Base-by-base conservation (phyloP, 805 yeast genomes). In the Kodamaea hsintzibuensis region DNA sequence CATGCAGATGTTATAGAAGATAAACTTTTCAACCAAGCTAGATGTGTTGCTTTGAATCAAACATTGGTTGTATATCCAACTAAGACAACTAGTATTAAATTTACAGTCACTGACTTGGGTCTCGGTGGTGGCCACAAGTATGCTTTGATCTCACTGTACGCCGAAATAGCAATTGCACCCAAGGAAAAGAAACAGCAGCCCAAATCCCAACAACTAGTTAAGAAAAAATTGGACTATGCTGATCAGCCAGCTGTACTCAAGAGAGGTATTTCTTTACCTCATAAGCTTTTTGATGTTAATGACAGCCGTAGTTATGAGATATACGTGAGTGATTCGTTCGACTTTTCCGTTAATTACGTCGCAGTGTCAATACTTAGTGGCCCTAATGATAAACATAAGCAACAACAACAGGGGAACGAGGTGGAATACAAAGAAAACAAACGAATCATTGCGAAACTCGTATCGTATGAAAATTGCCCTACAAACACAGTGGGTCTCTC, bases 81-180 rank as follows among this genome's bases (percentile, higher is more conserved):
- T 6, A 66, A 62, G 50, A 74, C 78, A 1, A 77, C 88, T 2
- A 78, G 86, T 4, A 92, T 96, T 9, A 80, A 79, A 37, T 79
- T 91, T 55, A 72, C 69, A 47, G 74, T 76, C 33, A 78, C 78
- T 27, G 74, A 73, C 49, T 67, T 82, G 33, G 82, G 78, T 1
- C 67, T 73, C 16, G 70, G 59, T n/a, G 59, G 81, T 77, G 43
- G 69, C 66, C 35, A 8, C 10, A 13, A 60, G 54, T 67, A 86
- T 56, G 78, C 89, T 0, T 78, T 80, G 56, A 67, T 89, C 2
- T 76, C 85, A 1, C 83, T 88, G 0, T 80, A 80, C 54, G 81
- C 91, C 17, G 90, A 89, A 59, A 80, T 89, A 12, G 80, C 87
- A 53, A 85, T 93, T 27, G 90, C 96, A 6, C 98, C 98, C 2